Evolutionary conservation across 2,329 filamentous ascomycete genomes (phyloP).

Genomic region (Apiospora koreana): DNA sequence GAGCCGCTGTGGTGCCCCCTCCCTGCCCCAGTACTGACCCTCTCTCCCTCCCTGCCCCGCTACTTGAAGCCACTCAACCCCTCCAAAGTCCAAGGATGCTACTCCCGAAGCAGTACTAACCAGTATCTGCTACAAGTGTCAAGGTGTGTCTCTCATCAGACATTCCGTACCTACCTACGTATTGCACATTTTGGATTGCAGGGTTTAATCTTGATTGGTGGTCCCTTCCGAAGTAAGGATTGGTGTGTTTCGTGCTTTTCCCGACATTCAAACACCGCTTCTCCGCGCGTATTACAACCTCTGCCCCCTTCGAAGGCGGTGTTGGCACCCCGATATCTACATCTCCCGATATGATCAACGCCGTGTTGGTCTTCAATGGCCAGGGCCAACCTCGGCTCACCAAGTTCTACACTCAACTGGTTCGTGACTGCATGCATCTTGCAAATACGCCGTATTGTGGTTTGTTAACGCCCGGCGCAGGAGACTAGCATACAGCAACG

Average conservation of each 20-base stretch:
- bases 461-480: constrained; percentile 46
- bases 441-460: neutral
- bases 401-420: constrained; percentile 98
- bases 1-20: neutral
- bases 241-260: neutral
- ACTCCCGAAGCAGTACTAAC: neutral
- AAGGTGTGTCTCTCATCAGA: too few relatives aligned
- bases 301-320: neutral
- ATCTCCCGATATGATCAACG: constrained; percentile 81
- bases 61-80: constrained; percentile 4
- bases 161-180: neutral
- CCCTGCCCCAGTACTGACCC: neutral
- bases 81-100: neutral
- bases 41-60: neutral
- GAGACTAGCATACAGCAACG: constrained; percentile 97
- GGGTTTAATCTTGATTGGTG: neutral
- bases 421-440: constrained; percentile 40
- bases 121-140: neutral
- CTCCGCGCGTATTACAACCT: neutral
- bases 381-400: constrained; percentile 94
- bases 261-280: neutral
- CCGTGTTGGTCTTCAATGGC: constrained; percentile 98
- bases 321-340: neutral
- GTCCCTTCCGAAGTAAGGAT: neutral
- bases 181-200: neutral